Evolutionary conservation across 768 basidiomycete genomes (phyloP).

Genomic region (Lactifluus volemus): DNA sequence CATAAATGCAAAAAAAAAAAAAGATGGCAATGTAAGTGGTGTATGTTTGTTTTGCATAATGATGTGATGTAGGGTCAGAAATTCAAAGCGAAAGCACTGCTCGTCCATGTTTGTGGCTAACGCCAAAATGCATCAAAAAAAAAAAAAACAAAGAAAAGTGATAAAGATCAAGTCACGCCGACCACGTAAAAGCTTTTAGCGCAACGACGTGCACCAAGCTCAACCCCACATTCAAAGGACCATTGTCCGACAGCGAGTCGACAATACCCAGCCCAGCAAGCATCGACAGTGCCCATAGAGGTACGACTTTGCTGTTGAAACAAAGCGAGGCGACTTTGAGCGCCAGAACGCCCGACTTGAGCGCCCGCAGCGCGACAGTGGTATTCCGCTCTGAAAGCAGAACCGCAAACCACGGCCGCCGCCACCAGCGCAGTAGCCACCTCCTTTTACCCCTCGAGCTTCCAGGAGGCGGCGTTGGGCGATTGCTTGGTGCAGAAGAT

Average conservation of each 20-base stretch:
- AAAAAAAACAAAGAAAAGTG: background rate
- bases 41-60: background rate
- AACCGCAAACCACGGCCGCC: background rate
- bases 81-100: background rate
- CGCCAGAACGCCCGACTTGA: constrained; percentile 21
- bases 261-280: constrained; percentile 32
- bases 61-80: background rate
- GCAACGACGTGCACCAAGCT: constrained; percentile 32
- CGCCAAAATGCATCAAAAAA: background rate
- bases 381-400: background rate
- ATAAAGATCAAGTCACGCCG: background rate
- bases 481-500: constrained; percentile 11
- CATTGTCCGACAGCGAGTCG: constrained; percentile 39
- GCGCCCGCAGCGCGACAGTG: background rate
- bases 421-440: background rate
- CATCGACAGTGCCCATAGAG: constrained; percentile 22
- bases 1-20: background rate
- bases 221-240: constrained; percentile 31
- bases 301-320: constrained; percentile 17
- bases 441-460: background rate
- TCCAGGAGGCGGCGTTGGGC: background rate
- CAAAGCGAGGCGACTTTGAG: constrained; percentile 25
- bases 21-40: background rate
- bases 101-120: background rate
- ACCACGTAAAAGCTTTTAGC: background rate